Base-by-base conservation (phyloP, 768 basidiomycete species). In the Exidia glandulosa region DNA sequence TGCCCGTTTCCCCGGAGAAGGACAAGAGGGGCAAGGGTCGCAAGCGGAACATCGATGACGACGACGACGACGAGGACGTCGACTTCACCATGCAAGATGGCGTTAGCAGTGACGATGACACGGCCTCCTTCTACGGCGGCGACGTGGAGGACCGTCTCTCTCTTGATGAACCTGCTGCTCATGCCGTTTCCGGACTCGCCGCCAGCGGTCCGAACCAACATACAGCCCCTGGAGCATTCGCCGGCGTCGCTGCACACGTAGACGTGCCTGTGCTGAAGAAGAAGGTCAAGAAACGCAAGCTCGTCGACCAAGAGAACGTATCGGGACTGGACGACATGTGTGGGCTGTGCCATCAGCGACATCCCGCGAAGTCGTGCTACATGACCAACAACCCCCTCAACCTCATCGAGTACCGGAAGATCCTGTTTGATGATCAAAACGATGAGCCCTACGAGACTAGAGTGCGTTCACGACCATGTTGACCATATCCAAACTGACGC, bases 321-420 rank as follows among this genome's bases (percentile, higher is more conserved):
- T 23, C 50, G 9, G 30, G 14, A 54, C 25, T 23, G 14, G 7
- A n/a, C n/a, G n/a, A 45, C 3, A 14, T 16, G 23, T 91, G 89
- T 67, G 82, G 85, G 10, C 72, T 92, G 23, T 92, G 89, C 69
- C 81, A 80, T 36, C 64, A 62, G 19, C 64, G 60, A 10, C 87
- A 89, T 65, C 79, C 74, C 16, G 70, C 71, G 54, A 76, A 77
- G 31, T 63, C 65, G 10, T 91, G 89, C 66, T 67, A 67, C 27
- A 88, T 91, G 88, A 81, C 80, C 6, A 77, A 84, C 27, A 76
- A 73, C 56, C 81, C 86, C 19, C 77, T 81, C 59, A 82, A 88
- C 67, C 75, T 91, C 25, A 79, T 81, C 13, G 82, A 87, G 64
- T 90, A 83, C 66, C 81, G 88, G 48, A 75, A 79, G 52, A 83